phyloP scores from a whole-genome alignment of 768 basidiomycete genomes.

The Porphyrellus cyaneotinctus region DNA sequence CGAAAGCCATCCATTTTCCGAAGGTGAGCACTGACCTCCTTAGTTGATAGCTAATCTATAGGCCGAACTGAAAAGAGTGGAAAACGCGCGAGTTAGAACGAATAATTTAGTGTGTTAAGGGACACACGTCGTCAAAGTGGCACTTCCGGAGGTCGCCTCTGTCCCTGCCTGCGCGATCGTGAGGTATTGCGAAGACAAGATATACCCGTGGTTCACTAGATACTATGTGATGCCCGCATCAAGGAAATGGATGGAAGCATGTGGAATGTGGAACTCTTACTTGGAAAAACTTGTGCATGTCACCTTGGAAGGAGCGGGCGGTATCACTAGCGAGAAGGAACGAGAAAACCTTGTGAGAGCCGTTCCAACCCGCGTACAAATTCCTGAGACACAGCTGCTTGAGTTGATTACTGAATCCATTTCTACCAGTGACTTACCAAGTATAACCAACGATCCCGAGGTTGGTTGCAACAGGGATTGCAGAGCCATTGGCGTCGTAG shows the following conservation, averaged over 20 bases:
- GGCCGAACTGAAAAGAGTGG: conserved; percentile 33
- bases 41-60: conserved; percentile 30
- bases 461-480: not conserved
- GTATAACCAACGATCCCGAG: not conserved
- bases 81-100: not conserved
- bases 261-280: not conserved
- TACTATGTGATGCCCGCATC: conserved; percentile 34
- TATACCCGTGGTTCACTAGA: conserved; percentile 43
- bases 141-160: conserved; percentile 58
- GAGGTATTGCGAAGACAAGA: conserved; percentile 53
- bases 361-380: not conserved
- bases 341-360: not conserved
- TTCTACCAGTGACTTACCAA: not conserved
- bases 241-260: not conserved
- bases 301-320: not conserved
- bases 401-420: not conserved
- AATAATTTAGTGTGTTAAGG: not conserved
- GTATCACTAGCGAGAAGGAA: not conserved
- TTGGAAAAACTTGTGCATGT: not conserved
- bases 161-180: conserved; percentile 59
- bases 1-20: not conserved
- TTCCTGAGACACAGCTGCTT: not conserved
- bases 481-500: not conserved
- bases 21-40: not conserved
- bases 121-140: conserved; percentile 52